Base-by-base conservation (phyloP, 129 eudicot genomes). In the Lactuca sativa region DNA sequence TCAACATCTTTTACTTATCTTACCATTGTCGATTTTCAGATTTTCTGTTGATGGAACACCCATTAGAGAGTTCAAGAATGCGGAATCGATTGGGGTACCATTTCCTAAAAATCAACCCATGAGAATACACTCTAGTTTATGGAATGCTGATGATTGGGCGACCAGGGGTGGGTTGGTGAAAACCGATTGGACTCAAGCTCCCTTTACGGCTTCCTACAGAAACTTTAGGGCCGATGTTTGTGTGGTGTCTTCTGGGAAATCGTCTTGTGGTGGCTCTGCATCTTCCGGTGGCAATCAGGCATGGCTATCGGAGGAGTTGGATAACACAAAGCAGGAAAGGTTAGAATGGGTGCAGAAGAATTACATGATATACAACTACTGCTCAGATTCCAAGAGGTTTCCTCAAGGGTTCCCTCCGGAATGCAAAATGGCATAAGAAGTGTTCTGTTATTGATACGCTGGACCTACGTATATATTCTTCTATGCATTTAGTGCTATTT, bases 101-200 rank as follows among this genome's bases (percentile, higher is more conserved):
- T 88, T 80, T 55, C 95, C 95, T 0, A 85, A 80, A 14, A 43
- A 56, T 56, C 95, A 88, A 55, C 60, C 88, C 0, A 82, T 84
- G 95, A 84, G 85, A 74, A 71, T 88, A 33, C 86, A 88, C 67
- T 84, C 90, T 0, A 84, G 90, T 62, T 61, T 88, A n/a, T 88
- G 95, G 95, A 84, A 88, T 31, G 90, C 95, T 0, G 95, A 87
- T 6, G 90, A 87, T 9, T 88, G 95, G 95, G 90, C 95, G 3
- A 88, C 95, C 9, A 77, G 90, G 59, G 88, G 93, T 17, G 95
- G 95, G 4, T 78, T 84, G 14, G 80, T 84, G 47, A 84, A 88
- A 82, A 82, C 90, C 0, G 90, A 88, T 17, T 88, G 95, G 95
- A 74, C 56, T 16, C 41, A 85, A 11, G 95, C 95, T 14, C 95